These are phyloP conservation scores for Paracoccidioides brasiliensis DNA, from an alignment of 2,329 filamentous ascomycete species.

Conservation along the genomic window DNA sequence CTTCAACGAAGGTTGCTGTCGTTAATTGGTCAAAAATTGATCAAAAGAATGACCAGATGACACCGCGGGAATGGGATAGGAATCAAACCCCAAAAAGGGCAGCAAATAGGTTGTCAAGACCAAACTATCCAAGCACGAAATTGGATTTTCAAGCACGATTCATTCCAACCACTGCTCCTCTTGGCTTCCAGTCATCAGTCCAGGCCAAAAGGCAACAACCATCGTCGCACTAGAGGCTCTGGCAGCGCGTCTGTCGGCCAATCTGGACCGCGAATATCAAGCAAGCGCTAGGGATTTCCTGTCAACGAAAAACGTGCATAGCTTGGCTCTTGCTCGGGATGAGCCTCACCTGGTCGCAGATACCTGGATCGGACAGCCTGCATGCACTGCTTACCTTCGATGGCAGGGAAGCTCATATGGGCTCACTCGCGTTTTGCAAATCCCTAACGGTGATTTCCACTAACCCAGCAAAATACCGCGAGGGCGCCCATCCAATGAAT, in stretches of 20 bases:
- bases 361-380: neutral
- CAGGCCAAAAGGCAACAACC: neutral
- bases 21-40: neutral
- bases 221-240: neutral
- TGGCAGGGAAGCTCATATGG: neutral
- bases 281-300: neutral
- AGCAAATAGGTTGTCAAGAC: neutral
- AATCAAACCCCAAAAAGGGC: neutral
- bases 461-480: neutral
- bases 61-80: neutral
- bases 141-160: neutral
- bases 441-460: neutral
- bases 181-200: neutral
- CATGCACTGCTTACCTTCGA: neutral
- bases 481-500: neutral
- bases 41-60: neutral
- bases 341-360: too few relatives aligned
- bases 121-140: neutral
- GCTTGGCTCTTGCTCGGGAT: neutral
- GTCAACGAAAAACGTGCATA: neutral
- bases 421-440: neutral
- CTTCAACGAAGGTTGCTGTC: neutral
- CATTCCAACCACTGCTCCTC: neutral
- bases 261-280: neutral
- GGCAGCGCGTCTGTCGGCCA: conserved; percentile 4